Conservation (phyloP, 768 basidiomycete species). For the Suillus clintonianus region DNA sequence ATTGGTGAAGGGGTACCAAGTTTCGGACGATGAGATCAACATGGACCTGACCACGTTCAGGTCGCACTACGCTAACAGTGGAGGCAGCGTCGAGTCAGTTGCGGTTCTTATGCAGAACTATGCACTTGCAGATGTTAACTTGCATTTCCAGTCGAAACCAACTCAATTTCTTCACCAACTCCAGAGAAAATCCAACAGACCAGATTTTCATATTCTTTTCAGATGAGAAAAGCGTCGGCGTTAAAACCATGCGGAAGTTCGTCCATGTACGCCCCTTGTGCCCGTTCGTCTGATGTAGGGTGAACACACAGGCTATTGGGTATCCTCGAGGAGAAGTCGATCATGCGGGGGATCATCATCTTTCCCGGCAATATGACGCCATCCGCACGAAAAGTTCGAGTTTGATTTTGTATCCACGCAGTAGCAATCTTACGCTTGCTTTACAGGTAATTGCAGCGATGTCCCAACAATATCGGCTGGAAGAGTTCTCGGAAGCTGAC, state of each 20-base stretch:
- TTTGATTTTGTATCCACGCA: neutral
- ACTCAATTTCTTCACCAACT: constrained; percentile 89
- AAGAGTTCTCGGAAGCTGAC: constrained; percentile 96
- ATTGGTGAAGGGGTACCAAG: constrained; percentile 77
- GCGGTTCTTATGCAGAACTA: neutral
- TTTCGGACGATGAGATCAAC: constrained; percentile 91
- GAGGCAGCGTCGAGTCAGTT: constrained; percentile 84
- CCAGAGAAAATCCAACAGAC: constrained; percentile 61
- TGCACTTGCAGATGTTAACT: constrained; percentile 2
- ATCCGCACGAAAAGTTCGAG: constrained; percentile 85
- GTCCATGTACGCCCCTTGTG: constrained; percentile 27
- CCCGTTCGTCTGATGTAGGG: neutral
- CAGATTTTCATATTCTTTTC: constrained; percentile 95
- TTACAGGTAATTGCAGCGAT: constrained; percentile 88
- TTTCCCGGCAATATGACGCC: constrained; percentile 97
- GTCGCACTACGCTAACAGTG: constrained; percentile 65
- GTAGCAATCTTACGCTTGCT: neutral
- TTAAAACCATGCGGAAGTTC: constrained; percentile 97
- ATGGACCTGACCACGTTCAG: constrained; percentile 85
- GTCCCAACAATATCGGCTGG: constrained; percentile 82
- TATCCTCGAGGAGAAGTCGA: constrained; percentile 90
- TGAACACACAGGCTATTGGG: constrained; percentile 64
- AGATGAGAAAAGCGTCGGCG: constrained; percentile 93
- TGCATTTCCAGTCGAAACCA: constrained; percentile 68
- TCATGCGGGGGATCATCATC: constrained; percentile 90